Evolutionary conservation across 75 land plant genomes (phyloP).

Genomic region (Pinus tabuliformis): DNA sequence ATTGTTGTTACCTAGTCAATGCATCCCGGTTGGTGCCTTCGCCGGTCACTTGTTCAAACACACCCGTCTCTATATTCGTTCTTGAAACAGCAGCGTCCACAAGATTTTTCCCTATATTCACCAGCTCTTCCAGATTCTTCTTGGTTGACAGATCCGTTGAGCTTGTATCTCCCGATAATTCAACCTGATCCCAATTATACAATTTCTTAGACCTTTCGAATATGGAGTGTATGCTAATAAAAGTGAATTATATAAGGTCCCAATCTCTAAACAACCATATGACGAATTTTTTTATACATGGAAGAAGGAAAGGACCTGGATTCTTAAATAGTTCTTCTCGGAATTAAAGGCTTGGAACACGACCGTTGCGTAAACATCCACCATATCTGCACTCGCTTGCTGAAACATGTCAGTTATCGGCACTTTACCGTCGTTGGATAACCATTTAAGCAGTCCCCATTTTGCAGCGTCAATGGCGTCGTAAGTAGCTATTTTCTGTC

Average conservation of each 20-base stretch:
- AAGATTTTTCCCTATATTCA: constrained; percentile 3
- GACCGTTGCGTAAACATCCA: constrained; percentile 17
- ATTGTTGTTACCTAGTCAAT: background rate
- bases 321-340: constrained; percentile 18
- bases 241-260: background rate
- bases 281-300: background rate
- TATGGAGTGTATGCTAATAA: background rate
- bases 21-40: constrained; percentile 3
- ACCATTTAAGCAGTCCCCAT: constrained; percentile 31
- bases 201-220: background rate
- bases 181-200: background rate
- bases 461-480: constrained; percentile 21
- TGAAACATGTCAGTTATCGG: constrained; percentile 19
- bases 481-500: constrained; percentile 8
- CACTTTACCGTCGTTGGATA: background rate
- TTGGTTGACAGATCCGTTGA: background rate
- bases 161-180: background rate
- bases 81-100: background rate
- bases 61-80: constrained; percentile 5
- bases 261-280: too few species aligned
- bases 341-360: constrained; percentile 3
- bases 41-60: background rate
- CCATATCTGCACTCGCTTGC: constrained; percentile 31
- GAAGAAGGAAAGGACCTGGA: constrained; percentile 4
- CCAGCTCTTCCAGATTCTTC: constrained; percentile 8